phyloP scores from a whole-genome alignment of 495 filamentous ascomycete genomes.

The Lentithecium fluviatile region DNA sequence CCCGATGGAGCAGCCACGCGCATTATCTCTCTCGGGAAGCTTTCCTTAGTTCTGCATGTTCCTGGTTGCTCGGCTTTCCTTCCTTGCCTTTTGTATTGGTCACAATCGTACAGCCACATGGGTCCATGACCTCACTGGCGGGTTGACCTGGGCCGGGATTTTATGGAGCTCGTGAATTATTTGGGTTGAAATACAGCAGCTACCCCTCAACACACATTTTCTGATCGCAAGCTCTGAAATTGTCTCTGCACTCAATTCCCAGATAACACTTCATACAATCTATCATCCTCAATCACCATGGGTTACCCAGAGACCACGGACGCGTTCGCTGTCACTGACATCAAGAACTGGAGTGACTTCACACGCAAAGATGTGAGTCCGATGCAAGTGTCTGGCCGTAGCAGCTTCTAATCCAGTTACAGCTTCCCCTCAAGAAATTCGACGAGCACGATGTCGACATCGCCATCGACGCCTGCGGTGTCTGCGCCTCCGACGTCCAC shows the following conservation, averaged over 20 bases:
- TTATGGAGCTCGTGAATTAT: slow-evolving; percentile 8
- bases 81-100: too few species aligned
- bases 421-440: slow-evolving; percentile 79
- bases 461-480: slow-evolving; percentile 70
- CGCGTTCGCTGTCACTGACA: slow-evolving; percentile 68
- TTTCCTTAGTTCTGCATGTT: too few species aligned
- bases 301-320: slow-evolving; percentile 74
- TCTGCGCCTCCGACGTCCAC: slow-evolving; percentile 78
- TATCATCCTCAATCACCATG: slow-evolving; percentile 51
- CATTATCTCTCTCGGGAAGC: too few species aligned
- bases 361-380: slow-evolving; percentile 60
- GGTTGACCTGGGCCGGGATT: slow-evolving; percentile 18
- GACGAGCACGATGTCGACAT: slow-evolving; percentile 74
- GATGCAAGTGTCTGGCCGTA: neutral
- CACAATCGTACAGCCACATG: too few species aligned
- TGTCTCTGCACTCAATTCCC: neutral
- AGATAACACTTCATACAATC: neutral
- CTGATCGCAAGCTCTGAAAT: slow-evolving; percentile 4
- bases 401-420: slow-evolving; percentile 5
- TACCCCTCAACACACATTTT: slow-evolving; percentile 28
- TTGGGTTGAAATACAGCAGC: slow-evolving; percentile 3
- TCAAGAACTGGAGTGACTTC: slow-evolving; percentile 61
- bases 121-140: slow-evolving; percentile 34
- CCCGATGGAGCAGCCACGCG: too few species aligned
- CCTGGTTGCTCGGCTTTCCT: too few species aligned